Evolutionary conservation across 2,329 filamentous ascomycete species (phyloP).

Genomic region (Pyrenochaeta sp.): DNA sequence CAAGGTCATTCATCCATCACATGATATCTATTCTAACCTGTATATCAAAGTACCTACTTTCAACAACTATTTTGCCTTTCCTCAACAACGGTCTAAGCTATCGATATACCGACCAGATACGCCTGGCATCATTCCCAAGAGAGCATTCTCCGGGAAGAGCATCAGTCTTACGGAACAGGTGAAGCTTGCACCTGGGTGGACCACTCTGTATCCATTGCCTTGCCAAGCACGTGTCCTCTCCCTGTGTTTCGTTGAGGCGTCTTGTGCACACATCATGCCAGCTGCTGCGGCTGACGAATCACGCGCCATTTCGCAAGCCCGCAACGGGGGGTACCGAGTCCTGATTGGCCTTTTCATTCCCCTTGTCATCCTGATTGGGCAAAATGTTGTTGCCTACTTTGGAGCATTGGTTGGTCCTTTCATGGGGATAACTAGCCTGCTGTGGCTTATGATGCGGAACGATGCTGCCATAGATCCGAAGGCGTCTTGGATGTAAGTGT

Average conservation of each 20-base stretch:
- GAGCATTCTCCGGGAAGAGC: too few relatives aligned
- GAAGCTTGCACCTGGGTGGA: too few relatives aligned
- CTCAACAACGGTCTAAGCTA: too few relatives aligned
- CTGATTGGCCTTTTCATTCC: not conserved
- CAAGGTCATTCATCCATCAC: too few relatives aligned
- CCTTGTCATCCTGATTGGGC: not conserved
- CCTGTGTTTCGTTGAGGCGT: not conserved
- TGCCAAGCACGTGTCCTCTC: too few relatives aligned
- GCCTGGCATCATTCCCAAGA: too few relatives aligned
- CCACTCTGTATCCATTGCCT: too few relatives aligned
- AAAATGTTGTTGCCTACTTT: not conserved
- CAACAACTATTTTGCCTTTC: too few relatives aligned
- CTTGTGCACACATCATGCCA: not conserved
- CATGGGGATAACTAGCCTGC: slow-evolving; percentile 27
- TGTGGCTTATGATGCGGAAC: slow-evolving; percentile 31
- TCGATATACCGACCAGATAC: too few relatives aligned
- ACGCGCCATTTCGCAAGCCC: not conserved
- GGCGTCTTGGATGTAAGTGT: slow-evolving; percentile 28
- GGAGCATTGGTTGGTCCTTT: slow-evolving; percentile 12
- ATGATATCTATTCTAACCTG: too few relatives aligned
- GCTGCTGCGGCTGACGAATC: not conserved
- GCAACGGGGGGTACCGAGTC: not conserved
- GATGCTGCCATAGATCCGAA: slow-evolving; percentile 20
- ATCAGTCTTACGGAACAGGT: too few relatives aligned
- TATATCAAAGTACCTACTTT: too few relatives aligned